These are phyloP conservation scores for Termitomyces sp. DNA, from an alignment of 768 basidiomycete species.

Conservation along the genomic window DNA sequence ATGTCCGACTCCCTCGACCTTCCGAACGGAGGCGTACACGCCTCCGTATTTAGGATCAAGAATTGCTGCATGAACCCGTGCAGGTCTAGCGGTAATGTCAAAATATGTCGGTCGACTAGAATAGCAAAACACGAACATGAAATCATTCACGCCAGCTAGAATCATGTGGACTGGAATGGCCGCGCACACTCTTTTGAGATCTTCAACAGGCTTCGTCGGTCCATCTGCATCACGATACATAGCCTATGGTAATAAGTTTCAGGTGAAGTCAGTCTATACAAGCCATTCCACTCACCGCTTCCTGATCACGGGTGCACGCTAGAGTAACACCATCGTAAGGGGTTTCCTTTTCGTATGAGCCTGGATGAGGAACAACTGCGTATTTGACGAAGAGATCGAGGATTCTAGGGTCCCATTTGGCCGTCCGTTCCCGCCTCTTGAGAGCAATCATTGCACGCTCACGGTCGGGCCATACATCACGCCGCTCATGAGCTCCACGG, in stretches of 20 bases:
- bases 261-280: neutral
- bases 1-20: conserved; percentile 21
- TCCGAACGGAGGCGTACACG: conserved; percentile 21
- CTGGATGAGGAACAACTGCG: conserved; percentile 9
- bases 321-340: conserved; percentile 32
- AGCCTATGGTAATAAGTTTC: conserved; percentile 26
- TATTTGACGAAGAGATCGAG: conserved; percentile 46
- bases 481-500: conserved; percentile 40
- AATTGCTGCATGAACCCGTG: conserved; percentile 24
- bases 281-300: conserved; percentile 39
- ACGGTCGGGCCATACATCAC: conserved; percentile 45
- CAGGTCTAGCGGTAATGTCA: conserved; percentile 16
- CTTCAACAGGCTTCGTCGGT: conserved; percentile 43
- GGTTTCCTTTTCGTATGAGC: conserved; percentile 3
- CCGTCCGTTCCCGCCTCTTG: conserved; percentile 25
- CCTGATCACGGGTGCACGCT: conserved; percentile 57
- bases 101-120: neutral
- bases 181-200: conserved; percentile 33
- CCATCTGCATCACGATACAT: conserved; percentile 63
- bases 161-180: conserved; percentile 46
- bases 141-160: conserved; percentile 45
- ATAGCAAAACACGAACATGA: conserved; percentile 34
- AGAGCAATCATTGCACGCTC: conserved; percentile 33
- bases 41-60: conserved; percentile 21
- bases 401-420: conserved; percentile 51